Base-by-base conservation (phyloP, 305 asterid species). In the Plantago coronopus region DNA sequence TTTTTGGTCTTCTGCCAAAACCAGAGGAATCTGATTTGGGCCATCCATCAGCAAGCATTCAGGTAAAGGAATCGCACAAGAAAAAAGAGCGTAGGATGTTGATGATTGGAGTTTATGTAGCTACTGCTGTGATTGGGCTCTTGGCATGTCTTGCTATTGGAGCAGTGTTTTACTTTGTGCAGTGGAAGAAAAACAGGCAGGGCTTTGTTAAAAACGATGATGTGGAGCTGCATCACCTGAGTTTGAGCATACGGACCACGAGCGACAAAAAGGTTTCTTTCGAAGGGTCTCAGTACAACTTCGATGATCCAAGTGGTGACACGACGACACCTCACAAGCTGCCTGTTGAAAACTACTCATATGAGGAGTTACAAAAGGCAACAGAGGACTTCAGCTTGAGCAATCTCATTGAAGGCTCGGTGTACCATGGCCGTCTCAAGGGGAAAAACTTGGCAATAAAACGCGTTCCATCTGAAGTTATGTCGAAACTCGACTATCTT, bases 191-290 rank as follows among this genome's bases (percentile, higher is more conserved):
- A 59, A 68, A 58, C 7, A 48, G 19, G 55, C 65, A 63, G 42
- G 71, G 43, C 1, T 31, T 67, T 2, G 20, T 37, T 46, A 75
- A 79, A 70, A 73, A 71, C 43, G 73, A 25, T 38, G 93, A 83
- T 72, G 27, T 64, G 66, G 94, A 86, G 77, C 71, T 76, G 45
- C 95, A 84, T 65, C 89, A 83, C 64, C 76, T 83, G 49, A 72
- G 84, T 22, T 69, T 87, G 54, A 89, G 97, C 23, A 71, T 87
- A 16, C 57, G 91, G 63, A 81, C 93, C 1, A 74, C 86, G 1
- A 84, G 93, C 17, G 90, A 87, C 9, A 79, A 89, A 74, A 84
- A 89, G 62, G 79, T 85, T 10, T 89, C 95, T 1, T 89, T 81
- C 23, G 95, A 87, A 48, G 91, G 87, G 17, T 84, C 95, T 27